Percentiles rank a stretch among this genome's conserved stretches.
phyloP scores from a whole-genome alignment of 2,329 filamentous ascomycete genomes.

The Fonsecaea pugnacius region DNA sequence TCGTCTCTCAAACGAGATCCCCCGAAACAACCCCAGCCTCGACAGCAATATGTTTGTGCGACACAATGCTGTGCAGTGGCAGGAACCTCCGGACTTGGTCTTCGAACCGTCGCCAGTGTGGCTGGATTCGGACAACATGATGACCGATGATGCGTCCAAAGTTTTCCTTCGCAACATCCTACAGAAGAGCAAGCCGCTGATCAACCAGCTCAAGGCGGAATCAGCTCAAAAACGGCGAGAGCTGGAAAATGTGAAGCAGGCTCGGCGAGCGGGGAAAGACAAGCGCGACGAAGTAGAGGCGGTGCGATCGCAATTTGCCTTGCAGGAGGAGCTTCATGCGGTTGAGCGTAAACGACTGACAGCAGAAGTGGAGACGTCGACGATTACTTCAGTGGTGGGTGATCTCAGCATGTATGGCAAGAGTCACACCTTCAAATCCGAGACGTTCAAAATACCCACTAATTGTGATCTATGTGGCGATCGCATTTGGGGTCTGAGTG shows the following conservation, averaged over 20 bases:
- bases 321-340: constrained; percentile 84
- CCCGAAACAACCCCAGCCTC: constrained; percentile 81
- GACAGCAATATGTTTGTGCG: constrained; percentile 98
- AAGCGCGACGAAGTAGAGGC: constrained; percentile 87
- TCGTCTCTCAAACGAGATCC: constrained; percentile 77
- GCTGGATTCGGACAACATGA: constrained; percentile 89
- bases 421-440: constrained; percentile 97
- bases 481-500: constrained; percentile 93
- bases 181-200: constrained; percentile 82
- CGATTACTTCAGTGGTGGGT: constrained; percentile 87
- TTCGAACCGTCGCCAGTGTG: constrained; percentile 97
- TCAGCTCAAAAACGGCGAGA: constrained; percentile 85
- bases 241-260: constrained; percentile 74
- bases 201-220: constrained; percentile 79
- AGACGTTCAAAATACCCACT: constrained; percentile 98
- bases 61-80: constrained; percentile 82
- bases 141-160: constrained; percentile 83
- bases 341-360: constrained; percentile 82
- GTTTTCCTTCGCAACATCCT: constrained; percentile 90
- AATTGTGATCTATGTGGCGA: constrained; percentile 98
- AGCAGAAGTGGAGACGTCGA: constrained; percentile 89
- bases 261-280: constrained; percentile 81
- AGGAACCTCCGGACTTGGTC: constrained; percentile 79
- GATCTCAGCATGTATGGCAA: constrained; percentile 90
- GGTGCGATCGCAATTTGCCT: constrained; percentile 77